Percentiles rank a stretch among this genome's conserved stretches.
Evolutionary conservation across 2,329 filamentous ascomycete genomes (phyloP).

Genomic region (Phoma sp.): DNA sequence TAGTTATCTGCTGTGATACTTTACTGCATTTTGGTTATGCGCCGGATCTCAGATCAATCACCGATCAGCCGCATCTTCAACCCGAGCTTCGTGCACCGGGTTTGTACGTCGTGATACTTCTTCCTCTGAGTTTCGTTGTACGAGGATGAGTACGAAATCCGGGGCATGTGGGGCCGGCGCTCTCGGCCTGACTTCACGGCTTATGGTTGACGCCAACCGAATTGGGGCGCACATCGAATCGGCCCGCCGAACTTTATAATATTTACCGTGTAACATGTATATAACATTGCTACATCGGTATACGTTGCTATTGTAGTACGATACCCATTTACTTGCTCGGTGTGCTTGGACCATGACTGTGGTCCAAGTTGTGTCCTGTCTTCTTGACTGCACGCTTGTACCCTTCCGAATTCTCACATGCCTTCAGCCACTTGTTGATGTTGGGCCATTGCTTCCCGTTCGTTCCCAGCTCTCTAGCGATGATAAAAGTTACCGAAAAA

Average conservation of each 20-base stretch:
- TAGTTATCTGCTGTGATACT: conserved; percentile 5
- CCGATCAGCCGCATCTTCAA: conserved; percentile 8
- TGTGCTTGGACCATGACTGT: conserved; percentile 7
- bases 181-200: conserved; percentile 8
- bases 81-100: conserved; percentile 1
- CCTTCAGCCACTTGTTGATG: conserved; percentile 46
- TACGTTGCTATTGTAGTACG: not conserved
- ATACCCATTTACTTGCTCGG: not conserved
- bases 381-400: conserved; percentile 53
- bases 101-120: conserved; percentile 1
- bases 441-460: conserved; percentile 36
- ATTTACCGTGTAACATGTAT: not conserved
- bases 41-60: conserved; percentile 20
- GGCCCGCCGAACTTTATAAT: not conserved
- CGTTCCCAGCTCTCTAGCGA: conserved; percentile 49
- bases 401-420: conserved; percentile 45
- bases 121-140: conserved; percentile 6
- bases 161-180: conserved; percentile 12
- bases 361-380: conserved; percentile 42
- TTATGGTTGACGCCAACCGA: not conserved
- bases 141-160: conserved; percentile 13
- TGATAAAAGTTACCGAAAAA: conserved; percentile 52
- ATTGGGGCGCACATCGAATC: not conserved
- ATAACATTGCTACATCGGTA: not conserved
- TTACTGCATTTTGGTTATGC: conserved; percentile 5